Conservation (phyloP, 768 basidiomycete genomes). For the Hygrocybe coccinea region DNA sequence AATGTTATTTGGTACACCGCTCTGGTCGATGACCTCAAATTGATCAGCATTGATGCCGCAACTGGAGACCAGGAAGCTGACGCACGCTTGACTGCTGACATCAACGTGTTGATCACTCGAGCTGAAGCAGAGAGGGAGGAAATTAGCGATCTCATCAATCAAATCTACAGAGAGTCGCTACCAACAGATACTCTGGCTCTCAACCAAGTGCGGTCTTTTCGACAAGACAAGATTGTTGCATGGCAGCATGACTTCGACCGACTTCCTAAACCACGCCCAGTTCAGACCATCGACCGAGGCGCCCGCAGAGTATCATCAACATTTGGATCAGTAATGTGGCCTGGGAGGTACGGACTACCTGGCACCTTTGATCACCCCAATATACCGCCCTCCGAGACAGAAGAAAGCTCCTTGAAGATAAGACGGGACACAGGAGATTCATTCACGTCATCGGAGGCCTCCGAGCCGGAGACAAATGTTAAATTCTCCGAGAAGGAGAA, state of each 20-base stretch:
- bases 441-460: constrained; percentile 61
- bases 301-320: constrained; percentile 52
- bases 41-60: constrained; percentile 74
- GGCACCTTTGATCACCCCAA: constrained; percentile 51
- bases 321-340: constrained; percentile 71
- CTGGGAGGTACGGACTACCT: constrained; percentile 51
- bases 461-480: constrained; percentile 51
- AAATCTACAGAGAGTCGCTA: constrained; percentile 72
- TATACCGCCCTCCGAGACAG: constrained; percentile 67
- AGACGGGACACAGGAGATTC: constrained; percentile 52
- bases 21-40: constrained; percentile 68
- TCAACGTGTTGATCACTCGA: constrained; percentile 61
- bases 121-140: constrained; percentile 75
- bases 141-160: constrained; percentile 66
- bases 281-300: constrained; percentile 44
- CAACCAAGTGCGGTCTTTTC: constrained; percentile 76
- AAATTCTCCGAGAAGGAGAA: constrained; percentile 17
- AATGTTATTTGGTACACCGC: constrained; percentile 73
- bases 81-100: constrained; percentile 53
- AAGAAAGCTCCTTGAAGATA: constrained; percentile 49
- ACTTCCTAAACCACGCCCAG: constrained; percentile 65
- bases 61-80: constrained; percentile 73
- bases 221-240: constrained; percentile 93
- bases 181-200: constrained; percentile 84
- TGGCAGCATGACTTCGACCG: constrained; percentile 94